Base-by-base conservation (phyloP, 768 basidiomycete species). In the Ramaria sp. region DNA sequence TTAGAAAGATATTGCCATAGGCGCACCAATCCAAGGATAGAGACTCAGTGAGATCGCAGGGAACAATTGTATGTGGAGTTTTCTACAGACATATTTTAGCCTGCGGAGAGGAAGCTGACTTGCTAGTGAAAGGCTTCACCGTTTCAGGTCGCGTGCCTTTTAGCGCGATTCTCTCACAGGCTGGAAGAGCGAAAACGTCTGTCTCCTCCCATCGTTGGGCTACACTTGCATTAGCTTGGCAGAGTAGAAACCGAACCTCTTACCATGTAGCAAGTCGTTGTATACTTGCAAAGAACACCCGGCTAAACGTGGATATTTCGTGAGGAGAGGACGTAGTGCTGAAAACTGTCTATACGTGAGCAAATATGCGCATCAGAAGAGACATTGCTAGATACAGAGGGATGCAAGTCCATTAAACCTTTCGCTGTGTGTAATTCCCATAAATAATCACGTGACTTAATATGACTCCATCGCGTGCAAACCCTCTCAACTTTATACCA, bases 171-270 rank as follows among this genome's bases (percentile, higher is more conserved):
- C 85, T 70, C 43, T 68, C 64, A 58, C 78, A 81, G 3, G 63
- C 62, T 28, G 67, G 59, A 0, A 90, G 71, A 44, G 89, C 85
- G 24, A 85, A 59, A 1, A 87, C 67, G 59, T 79, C 69, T 1
- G 88, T 67, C 44, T 83, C 73, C 6, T 67, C 69, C 88, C 88
- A 91, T 67, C 79, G 73, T 61, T 91, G 88, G 6, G 79, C 87
- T 89, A 37, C 13, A 24, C 8, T 49, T 20, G 20, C 48, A 49
- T 7, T 37, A 10, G 28, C 22, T 24, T 41, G 8, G 28, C 15
- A 32, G 49, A 57, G 30, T 58, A 34, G 52, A 37, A 24, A 41
- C 43, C 57, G 20, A 39, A 16, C 30, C 18, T 56, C 67, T 50
- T 50, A 84, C 87, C 78, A 20, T 79, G 76, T 5, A 77, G 65